phyloP scores from a whole-genome alignment of 495 filamentous ascomycete species.

The Hypomontagnella monticulosa region DNA sequence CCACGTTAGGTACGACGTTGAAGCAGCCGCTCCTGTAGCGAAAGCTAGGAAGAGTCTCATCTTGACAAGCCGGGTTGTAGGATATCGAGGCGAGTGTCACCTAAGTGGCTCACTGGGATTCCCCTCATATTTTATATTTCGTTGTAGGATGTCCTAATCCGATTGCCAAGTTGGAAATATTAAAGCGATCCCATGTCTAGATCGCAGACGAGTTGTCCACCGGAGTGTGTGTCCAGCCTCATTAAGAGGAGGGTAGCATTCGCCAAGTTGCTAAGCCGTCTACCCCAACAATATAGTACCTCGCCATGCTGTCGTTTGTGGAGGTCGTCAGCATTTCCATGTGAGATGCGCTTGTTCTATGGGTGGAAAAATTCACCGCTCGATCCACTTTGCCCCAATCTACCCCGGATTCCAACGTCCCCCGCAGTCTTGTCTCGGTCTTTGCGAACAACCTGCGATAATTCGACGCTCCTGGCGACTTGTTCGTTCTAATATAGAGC shows the following conservation, averaged over 20 bases:
- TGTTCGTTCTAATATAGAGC: too few relatives aligned
- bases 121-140: not conserved
- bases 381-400: not conserved
- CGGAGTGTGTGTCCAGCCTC: not conserved
- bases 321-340: too few relatives aligned
- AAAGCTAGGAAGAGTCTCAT: slow-evolving; percentile 33
- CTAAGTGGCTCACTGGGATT: not conserved
- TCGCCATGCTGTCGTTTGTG: too few relatives aligned
- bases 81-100: not conserved
- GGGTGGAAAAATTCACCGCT: slow-evolving; percentile 21
- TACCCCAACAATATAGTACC: slow-evolving; percentile 8
- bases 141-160: not conserved
- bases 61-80: not conserved
- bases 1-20: slow-evolving; percentile 51
- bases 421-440: slow-evolving; percentile 5
- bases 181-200: not conserved
- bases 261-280: slow-evolving; percentile 13
- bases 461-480: too few relatives aligned
- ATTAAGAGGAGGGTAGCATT: slow-evolving; percentile 15
- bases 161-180: not conserved
- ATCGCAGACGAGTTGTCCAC: not conserved
- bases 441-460: not conserved
- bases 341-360: not conserved
- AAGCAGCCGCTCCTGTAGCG: slow-evolving; percentile 20
- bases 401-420: slow-evolving; percentile 4